phyloP scores from a whole-genome alignment of 129 eudicot genomes.

The Silybum marianum region DNA sequence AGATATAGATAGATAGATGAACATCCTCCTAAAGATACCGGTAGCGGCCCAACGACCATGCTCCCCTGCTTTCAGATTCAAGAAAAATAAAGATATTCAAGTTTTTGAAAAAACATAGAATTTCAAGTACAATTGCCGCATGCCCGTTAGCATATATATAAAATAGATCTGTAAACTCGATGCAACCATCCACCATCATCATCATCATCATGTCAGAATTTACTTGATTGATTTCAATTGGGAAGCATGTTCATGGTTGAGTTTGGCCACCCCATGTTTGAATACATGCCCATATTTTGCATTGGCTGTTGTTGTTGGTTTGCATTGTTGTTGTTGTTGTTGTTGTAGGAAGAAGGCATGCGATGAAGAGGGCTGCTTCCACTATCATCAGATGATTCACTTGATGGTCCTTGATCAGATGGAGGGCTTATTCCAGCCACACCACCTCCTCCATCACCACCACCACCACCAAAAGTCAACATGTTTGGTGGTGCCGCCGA shows the following conservation, averaged over 20 bases:
- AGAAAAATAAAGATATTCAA: constrained; percentile 7
- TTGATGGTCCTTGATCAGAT: constrained; percentile 63
- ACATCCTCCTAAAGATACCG: constrained; percentile 7
- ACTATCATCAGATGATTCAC: constrained; percentile 72
- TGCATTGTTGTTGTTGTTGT: constrained; percentile 31
- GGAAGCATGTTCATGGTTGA: constrained; percentile 61
- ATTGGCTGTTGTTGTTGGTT: constrained; percentile 29
- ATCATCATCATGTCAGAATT: constrained; percentile 16
- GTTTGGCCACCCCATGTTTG: constrained; percentile 68
- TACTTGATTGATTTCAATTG: constrained; percentile 30
- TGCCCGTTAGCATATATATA: not conserved
- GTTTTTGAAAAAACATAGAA: not conserved
- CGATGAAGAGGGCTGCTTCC: constrained; percentile 55
- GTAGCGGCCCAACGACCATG: constrained; percentile 5
- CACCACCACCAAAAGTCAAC: constrained; percentile 47
- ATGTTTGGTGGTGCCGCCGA: constrained; percentile 53
- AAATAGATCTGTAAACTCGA: constrained; percentile 11
- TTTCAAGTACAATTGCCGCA: constrained; percentile 11
- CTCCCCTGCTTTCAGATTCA: constrained; percentile 14
- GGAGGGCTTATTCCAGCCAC: constrained; percentile 56
- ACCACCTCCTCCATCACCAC: constrained; percentile 31
- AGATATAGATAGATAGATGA: not conserved
- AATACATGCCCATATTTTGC: constrained; percentile 60
- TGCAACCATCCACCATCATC: constrained; percentile 15
- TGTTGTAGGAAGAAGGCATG: constrained; percentile 44